Percentiles rank a stretch among this genome's conserved stretches.
These are phyloP conservation scores for Bimuria novae-zelandiae DNA, from an alignment of 2,329 filamentous ascomycete genomes.

Conservation along the genomic window DNA sequence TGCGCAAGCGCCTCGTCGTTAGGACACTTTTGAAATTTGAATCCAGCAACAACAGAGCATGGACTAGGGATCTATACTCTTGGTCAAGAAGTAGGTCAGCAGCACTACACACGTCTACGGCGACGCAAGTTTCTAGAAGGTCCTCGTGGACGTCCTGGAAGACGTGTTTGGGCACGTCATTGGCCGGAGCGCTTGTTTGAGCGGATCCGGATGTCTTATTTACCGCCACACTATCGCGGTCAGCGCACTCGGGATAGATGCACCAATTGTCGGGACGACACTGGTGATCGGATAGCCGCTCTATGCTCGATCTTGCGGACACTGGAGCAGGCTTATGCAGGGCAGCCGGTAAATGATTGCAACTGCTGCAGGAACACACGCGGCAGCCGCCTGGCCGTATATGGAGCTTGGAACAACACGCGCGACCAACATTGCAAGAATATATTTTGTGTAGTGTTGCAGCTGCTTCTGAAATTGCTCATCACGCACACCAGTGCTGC, in stretches of 20 bases:
- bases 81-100: background rate
- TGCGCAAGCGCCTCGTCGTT: background rate
- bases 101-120: background rate
- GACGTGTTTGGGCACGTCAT: background rate
- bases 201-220: conserved; percentile 4
- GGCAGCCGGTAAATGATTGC: conserved; percentile 12
- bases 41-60: background rate
- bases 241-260: background rate
- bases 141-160: background rate
- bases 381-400: conserved; percentile 1
- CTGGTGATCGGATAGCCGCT: conserved; percentile 4
- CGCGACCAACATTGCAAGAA: background rate
- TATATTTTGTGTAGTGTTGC: background rate
- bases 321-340: conserved; percentile 22
- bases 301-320: conserved; percentile 5
- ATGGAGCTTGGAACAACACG: background rate
- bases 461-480: background rate
- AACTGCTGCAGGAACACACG: conserved; percentile 16
- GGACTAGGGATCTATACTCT: background rate
- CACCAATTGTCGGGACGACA: conserved; percentile 20
- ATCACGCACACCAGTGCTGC: conserved; percentile 2
- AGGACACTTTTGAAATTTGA: background rate
- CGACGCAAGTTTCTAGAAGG: background rate
- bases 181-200: background rate
- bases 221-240: conserved; percentile 7